These are phyloP conservation scores for Musa acuminata DNA, from an alignment of 176 grass and related monocot species.

Conservation along the genomic window DNA sequence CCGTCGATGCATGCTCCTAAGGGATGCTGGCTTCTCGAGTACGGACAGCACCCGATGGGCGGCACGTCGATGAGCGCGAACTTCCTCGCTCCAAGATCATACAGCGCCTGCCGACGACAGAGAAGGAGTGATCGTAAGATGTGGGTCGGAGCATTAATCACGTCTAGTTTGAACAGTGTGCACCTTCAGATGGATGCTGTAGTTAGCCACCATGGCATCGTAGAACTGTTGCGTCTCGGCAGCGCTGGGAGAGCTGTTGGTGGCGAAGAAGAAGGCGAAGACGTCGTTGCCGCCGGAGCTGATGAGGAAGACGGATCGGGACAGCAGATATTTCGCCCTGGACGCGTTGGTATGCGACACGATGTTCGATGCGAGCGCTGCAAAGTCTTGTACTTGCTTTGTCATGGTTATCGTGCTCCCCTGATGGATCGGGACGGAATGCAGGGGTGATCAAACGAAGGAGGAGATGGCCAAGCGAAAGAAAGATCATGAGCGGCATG, in stretches of 20 bases:
- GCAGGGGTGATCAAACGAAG: too few relatives aligned
- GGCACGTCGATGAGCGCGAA: slow-evolving; percentile 42
- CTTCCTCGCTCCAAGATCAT: slow-evolving; percentile 36
- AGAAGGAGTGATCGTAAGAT: too few relatives aligned
- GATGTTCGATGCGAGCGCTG: slow-evolving; percentile 21
- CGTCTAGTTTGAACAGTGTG: not conserved
- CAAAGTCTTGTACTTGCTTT: slow-evolving; percentile 23
- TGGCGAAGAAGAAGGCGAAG: slow-evolving; percentile 47
- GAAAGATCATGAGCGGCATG: too few relatives aligned
- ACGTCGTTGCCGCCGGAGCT: slow-evolving; percentile 80
- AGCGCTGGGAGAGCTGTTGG: slow-evolving; percentile 35
- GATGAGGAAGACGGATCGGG: slow-evolving; percentile 49
- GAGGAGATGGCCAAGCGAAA: too few relatives aligned
- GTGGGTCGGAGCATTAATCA: too few relatives aligned
- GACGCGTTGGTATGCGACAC: not conserved
- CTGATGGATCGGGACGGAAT: not conserved
- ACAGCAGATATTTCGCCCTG: not conserved
- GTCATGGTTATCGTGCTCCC: slow-evolving; percentile 27
- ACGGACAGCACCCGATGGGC: slow-evolving; percentile 40
- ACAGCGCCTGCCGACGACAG: slow-evolving; percentile 15
- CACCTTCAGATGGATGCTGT: slow-evolving; percentile 42
- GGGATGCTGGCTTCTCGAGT: slow-evolving; percentile 19
- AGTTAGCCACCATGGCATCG: slow-evolving; percentile 23
- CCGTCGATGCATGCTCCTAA: slow-evolving; percentile 29
- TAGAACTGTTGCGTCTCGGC: slow-evolving; percentile 28